Base-by-base conservation (phyloP, 495 filamentous ascomycete genomes). In the Poronia punctata region DNA sequence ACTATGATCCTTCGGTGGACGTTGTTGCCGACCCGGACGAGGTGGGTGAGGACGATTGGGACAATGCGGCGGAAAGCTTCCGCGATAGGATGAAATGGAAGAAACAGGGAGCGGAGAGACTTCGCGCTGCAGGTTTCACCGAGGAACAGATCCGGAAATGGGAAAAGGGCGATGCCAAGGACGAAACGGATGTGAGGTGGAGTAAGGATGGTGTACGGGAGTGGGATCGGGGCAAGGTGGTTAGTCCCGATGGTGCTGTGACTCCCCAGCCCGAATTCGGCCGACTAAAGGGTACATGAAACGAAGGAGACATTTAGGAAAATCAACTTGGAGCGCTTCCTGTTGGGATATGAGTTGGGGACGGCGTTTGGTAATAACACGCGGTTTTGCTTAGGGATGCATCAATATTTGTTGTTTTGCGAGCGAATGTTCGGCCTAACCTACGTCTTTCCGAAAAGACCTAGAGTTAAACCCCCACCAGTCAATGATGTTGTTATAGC, bases 141-240 rank as follows among this genome's bases (percentile, higher is more conserved):
- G 86, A 90, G 11, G 76, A 80, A 10, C 75, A 85, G 45, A 75
- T 95, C 29, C 68, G 73, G 47, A 79, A 80, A 47, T 93, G 84
- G 86, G 84, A 89, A 66, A 81, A 74, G 32, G 76, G 79, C 18
- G 70, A 70, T 1, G 74, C 73, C 43, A 70, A 68, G 43, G 72
- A 80, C 48, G 71, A 78, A 38, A 81, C 82, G 21, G 77, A 87
- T 54, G 83, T 94, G 9, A 72, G 61, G 47, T 98, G 92, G 90
- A 71, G 71, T 30, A 83, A 80, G 56, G 89, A 87, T 0, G 83
- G 87, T 45, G 70, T 76, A n/a, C 75, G 87, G 24, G 90, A 94
- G 55, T 96, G 89, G 89, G 89, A 97, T 71, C 70, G 80, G 6
- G 85, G 85, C 3, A 95, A 95, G 54, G 76, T 86, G 22, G 61